A percentile compares a stretch with the other conserved stretches of the same genome.
Evolutionary conservation across 352 stramenopile species (phyloP).

Genomic region (Phytophthora cactorum): DNA sequence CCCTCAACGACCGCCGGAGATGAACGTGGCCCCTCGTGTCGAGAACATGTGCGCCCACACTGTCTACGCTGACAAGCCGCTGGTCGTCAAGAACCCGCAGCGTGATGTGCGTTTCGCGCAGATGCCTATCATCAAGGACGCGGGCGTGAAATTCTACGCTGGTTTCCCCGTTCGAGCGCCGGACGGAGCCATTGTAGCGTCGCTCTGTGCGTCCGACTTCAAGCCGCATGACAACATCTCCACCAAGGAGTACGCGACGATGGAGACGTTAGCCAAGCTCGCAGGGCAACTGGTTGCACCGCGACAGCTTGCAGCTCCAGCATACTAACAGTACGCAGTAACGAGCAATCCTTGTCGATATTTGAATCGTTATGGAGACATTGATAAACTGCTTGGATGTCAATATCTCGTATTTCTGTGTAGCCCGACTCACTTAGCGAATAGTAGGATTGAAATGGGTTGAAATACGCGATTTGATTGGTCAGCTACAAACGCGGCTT

Average conservation of each 20-base stretch:
- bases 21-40: slow-evolving; percentile 38
- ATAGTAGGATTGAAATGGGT: slow-evolving; percentile 17
- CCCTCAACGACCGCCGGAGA: slow-evolving; percentile 25
- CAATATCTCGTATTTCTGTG: no score
- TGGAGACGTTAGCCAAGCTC: slow-evolving; percentile 60
- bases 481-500: slow-evolving; percentile 3
- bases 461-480: slow-evolving; percentile 13
- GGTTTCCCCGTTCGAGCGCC: slow-evolving; percentile 60
- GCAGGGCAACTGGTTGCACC: slow-evolving; percentile 43
- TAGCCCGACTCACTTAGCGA: no score
- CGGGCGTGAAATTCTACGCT: slow-evolving; percentile 65
- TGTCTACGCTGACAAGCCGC: slow-evolving; percentile 58
- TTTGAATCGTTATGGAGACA: no score
- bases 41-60: slow-evolving; percentile 64
- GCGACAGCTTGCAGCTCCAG: slow-evolving; percentile 22
- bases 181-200: slow-evolving; percentile 54
- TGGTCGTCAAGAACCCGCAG: slow-evolving; percentile 65
- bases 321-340: slow-evolving; percentile 22
- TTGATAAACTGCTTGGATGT: no score
- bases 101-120: slow-evolving; percentile 65
- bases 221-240: slow-evolving; percentile 56
- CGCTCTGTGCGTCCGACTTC: slow-evolving; percentile 55
- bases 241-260: slow-evolving; percentile 71
- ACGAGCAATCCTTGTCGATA: no score
- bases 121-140: slow-evolving; percentile 47